Conservation (phyloP, 805 yeast genomes). For the Sungouiozyma intestinalis region DNA sequence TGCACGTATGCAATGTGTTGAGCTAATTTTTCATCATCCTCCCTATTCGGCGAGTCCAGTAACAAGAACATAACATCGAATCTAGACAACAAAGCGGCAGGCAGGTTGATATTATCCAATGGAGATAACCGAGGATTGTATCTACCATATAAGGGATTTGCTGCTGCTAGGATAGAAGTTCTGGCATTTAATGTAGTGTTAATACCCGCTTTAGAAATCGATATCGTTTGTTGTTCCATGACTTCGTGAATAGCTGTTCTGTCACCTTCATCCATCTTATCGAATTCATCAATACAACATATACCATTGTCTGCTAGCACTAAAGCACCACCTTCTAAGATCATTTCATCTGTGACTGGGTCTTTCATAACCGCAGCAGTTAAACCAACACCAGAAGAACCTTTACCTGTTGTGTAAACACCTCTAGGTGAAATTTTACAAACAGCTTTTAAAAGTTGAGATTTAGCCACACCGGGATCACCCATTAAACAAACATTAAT, state of each 20-base stretch:
- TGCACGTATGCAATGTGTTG: constrained; percentile 93
- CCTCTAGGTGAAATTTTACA: constrained; percentile 92
- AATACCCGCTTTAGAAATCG: constrained; percentile 95
- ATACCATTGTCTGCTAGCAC: constrained; percentile 96
- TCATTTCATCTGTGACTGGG: constrained; percentile 98
- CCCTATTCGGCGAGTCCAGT: constrained; percentile 73
- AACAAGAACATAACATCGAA: constrained; percentile 84
- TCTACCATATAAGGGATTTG: constrained; percentile 94
- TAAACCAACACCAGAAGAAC: constrained; percentile 97
- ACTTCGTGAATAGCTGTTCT: constrained; percentile 98
- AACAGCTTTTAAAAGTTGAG: constrained; percentile 85
- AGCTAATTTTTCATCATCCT: constrained; percentile 77
- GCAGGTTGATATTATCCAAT: constrained; percentile 87
- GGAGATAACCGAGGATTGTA: constrained; percentile 87
- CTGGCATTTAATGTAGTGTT: constrained; percentile 93
- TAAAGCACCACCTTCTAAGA: constrained; percentile 95
- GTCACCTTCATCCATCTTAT: constrained; percentile 95
- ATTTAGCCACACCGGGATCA: constrained; percentile 98
- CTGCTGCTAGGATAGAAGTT: constrained; percentile 92
- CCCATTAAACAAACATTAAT: constrained; percentile 95
- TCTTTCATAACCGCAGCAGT: constrained; percentile 99
- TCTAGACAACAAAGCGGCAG: constrained; percentile 92
- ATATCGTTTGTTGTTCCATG: constrained; percentile 98
- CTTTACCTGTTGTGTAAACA: constrained; percentile 95
- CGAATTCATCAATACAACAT: constrained; percentile 98